A percentile compares a stretch with the other conserved stretches of the same genome.
phyloP scores from a whole-genome alignment of 257 asterid genomes.

The Solanum bukasovii region DNA sequence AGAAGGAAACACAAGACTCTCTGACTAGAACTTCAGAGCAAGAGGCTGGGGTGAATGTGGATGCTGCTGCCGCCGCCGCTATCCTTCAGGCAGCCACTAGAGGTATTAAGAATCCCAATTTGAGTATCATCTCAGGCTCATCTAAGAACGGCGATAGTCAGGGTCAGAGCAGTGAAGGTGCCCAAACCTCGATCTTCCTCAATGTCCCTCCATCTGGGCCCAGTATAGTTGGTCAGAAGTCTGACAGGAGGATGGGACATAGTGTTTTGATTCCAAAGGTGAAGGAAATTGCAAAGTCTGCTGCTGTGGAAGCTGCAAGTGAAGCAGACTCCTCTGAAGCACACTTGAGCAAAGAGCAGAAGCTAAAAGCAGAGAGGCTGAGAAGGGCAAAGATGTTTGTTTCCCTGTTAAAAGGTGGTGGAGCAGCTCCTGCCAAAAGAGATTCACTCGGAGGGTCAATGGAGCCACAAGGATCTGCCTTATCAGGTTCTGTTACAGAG shows the following conservation, averaged over 20 bases:
- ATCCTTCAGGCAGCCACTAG: slow-evolving; percentile 85
- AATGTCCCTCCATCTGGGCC: neutral
- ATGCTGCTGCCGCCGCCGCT: slow-evolving; percentile 77
- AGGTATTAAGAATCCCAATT: slow-evolving; percentile 52
- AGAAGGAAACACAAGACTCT: slow-evolving; percentile 52
- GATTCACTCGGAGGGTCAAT: slow-evolving; percentile 46
- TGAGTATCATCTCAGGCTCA: slow-evolving; percentile 20
- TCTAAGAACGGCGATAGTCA: slow-evolving; percentile 12
- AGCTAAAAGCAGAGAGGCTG: slow-evolving; percentile 78
- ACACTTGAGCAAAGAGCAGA: slow-evolving; percentile 59
- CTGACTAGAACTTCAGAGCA: slow-evolving; percentile 27
- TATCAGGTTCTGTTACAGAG: slow-evolving; percentile 15
- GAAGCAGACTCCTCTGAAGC: slow-evolving; percentile 35
- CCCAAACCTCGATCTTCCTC: slow-evolving; percentile 9
- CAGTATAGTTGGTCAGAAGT: slow-evolving; percentile 1
- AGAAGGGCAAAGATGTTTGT: slow-evolving; percentile 90
- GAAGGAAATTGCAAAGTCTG: slow-evolving; percentile 6
- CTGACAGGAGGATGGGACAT: slow-evolving; percentile 6
- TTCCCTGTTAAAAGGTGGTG: slow-evolving; percentile 60
- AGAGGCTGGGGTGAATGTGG: slow-evolving; percentile 46
- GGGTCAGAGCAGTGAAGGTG: slow-evolving; percentile 18
- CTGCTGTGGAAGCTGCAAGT: slow-evolving; percentile 17
- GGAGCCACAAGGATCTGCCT: slow-evolving; percentile 47
- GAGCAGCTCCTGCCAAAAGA: slow-evolving; percentile 35
- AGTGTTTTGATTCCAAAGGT: slow-evolving; percentile 1